Base-by-base conservation (phyloP, 306 rosid genomes). In the Trifolium pratense region DNA sequence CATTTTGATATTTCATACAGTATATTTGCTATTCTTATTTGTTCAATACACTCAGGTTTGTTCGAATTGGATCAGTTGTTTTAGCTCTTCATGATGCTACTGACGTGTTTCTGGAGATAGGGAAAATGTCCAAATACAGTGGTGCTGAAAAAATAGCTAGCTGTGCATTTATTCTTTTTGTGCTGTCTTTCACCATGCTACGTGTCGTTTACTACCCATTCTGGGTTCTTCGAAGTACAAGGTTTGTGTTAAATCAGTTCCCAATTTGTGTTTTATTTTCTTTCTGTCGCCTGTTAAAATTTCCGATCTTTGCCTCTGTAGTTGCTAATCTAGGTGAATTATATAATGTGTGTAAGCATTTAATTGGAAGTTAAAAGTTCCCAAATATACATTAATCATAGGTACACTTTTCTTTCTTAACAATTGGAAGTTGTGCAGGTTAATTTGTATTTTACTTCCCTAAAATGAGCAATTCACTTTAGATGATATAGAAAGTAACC, bases 41-140 rank as follows among this genome's bases (percentile, higher is more conserved):
- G 60, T 78, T 64, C 65, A 21, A 59, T 73, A 61, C 64, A 53
- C 81, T 83, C 92, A 94, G 98, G 85, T 94, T 94, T 89, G 86
- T 77, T 62, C 97, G 98, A 12, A 90, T 87, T 59, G 98, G 98
- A 62, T 89, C 98, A 42, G 72, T 94, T 79, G 91, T 94, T 79
- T 90, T 94, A 42, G 97, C 98, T 70, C 87, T 94, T 87, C 98
- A 94, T 79, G 98, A 94, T 84, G 95, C 90, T 9, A 87, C 84
- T 68, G 98, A 94, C 76, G 91, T 94, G 78, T 94, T 91, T 84
- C 85, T 94, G 76, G 98, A 94, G 86, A 83, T 78, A 16, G 98
- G 97, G 76, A 94, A 94, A 88, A 94, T 94, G 98, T 88, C 97
- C 70, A 94, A 84, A 82, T 94, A 94, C 84, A 42, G 91, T 36